A percentile compares a stretch with the other conserved stretches of the same genome.
These are phyloP conservation scores for Rhizopogon parksii DNA, from an alignment of 1,284 basidiomycete genomes.

Conservation along the genomic window DNA sequence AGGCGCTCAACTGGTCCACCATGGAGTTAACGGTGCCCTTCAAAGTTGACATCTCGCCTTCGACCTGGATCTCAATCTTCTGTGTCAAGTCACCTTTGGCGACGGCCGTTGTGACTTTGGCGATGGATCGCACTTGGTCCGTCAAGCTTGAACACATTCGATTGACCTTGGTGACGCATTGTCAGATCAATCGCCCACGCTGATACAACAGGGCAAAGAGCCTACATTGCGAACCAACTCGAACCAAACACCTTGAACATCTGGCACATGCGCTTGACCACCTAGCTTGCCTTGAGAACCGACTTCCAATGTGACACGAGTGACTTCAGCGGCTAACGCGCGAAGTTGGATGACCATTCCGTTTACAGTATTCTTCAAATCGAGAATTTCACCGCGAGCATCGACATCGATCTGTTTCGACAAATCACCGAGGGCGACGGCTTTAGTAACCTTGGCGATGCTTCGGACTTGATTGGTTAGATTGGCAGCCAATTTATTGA, in stretches of 20 bases:
- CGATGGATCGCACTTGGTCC: constrained; percentile 91
- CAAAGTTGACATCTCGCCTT: constrained; percentile 86
- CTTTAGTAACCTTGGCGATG: constrained; percentile 96
- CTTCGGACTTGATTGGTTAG: constrained; percentile 92
- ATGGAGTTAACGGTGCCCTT: constrained; percentile 84
- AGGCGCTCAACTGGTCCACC: constrained; percentile 86
- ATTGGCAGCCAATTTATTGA: constrained; percentile 91
- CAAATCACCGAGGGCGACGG: constrained; percentile 92
- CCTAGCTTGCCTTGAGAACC: constrained; percentile 88
- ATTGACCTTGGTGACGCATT: constrained; percentile 56
- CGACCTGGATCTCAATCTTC: constrained; percentile 86
- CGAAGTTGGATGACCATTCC: constrained; percentile 92
- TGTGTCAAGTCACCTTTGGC: constrained; percentile 85
- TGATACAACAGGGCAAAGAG: constrained; percentile 9
- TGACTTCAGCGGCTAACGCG: constrained; percentile 91
- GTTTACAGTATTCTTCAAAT: constrained; percentile 97
- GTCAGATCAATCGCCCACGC: background rate
- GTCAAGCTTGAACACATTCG: constrained; percentile 91
- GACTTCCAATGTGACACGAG: constrained; percentile 91
- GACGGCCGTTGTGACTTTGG: constrained; percentile 88
- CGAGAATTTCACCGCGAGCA: constrained; percentile 93
- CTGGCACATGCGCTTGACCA: constrained; percentile 86
- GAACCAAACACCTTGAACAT: constrained; percentile 94
- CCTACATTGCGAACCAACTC: constrained; percentile 84
- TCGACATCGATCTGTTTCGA: constrained; percentile 96